Evolutionary conservation across 73 alveolate species (phyloP).

Genomic region (Paramecium tetraurelia): DNA sequence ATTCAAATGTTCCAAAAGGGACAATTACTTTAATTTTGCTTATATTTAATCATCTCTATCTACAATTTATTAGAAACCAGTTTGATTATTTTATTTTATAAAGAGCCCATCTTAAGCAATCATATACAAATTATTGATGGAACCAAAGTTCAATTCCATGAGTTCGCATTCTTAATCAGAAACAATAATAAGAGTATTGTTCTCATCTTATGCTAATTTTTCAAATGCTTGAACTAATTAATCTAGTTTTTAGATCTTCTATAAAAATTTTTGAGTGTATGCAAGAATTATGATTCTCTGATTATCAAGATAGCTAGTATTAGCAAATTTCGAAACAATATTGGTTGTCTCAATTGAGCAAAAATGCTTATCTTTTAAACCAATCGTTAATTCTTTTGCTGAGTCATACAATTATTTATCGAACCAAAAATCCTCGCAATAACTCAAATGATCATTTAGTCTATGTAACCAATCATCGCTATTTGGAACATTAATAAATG

Average conservation of each 20-base stretch:
- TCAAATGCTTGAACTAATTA: background rate
- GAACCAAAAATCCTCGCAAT: slow-evolving; percentile 3
- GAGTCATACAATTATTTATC: slow-evolving; percentile 39
- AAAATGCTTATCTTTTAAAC: slow-evolving; percentile 12
- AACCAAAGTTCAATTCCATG: background rate
- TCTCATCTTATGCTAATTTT: background rate
- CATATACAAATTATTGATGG: background rate
- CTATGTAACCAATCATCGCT: background rate
- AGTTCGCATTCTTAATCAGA: background rate
- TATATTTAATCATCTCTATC: background rate
- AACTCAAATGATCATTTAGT: background rate
- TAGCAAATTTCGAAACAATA: background rate
- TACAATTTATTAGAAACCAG: background rate
- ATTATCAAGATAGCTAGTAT: background rate
- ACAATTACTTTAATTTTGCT: background rate
- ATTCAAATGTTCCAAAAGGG: background rate
- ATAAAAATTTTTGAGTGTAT: background rate
- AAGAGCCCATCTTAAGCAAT: slow-evolving; percentile 16
- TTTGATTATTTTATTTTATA: background rate
- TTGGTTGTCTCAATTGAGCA: background rate
- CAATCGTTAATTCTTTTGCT: background rate
- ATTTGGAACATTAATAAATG: background rate
- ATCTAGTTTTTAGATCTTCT: background rate
- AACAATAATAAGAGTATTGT: background rate
- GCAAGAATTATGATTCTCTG: background rate